Evolutionary conservation across 805 yeast species (phyloP).

Genomic region (Pichia kluyveri): DNA sequence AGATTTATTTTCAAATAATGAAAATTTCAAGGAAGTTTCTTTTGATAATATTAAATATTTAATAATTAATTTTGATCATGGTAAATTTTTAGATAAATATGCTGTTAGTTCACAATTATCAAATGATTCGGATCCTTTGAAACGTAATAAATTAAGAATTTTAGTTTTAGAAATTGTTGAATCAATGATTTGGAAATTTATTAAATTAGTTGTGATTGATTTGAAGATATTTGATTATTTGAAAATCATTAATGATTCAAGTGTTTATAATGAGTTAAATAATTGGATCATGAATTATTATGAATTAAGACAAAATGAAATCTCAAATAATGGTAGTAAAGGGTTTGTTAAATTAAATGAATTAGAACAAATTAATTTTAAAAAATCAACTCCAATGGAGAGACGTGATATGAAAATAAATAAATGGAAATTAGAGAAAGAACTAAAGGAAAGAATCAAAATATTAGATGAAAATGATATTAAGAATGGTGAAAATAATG

Average conservation of each 20-base stretch:
- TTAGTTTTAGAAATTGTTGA: conserved; percentile 9
- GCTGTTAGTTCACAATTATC: conserved; percentile 10
- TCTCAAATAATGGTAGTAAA: conserved; percentile 3
- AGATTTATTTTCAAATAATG: conserved; percentile 9
- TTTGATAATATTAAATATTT: conserved; percentile 2
- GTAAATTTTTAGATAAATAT: conserved; percentile 9
- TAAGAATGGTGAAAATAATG: background rate
- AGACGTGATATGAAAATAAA: conserved; percentile 68
- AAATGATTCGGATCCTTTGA: background rate
- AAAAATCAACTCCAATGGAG: conserved; percentile 28
- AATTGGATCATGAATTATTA: conserved; percentile 9
- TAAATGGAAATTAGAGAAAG: conserved; percentile 52
- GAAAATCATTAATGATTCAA: background rate
- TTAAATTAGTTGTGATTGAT: conserved; percentile 1
- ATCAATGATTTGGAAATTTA: conserved; percentile 5
- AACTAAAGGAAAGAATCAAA: conserved; percentile 35
- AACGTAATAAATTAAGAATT: conserved; percentile 9
- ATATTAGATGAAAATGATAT: conserved; percentile 28
- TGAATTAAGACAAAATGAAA: conserved; percentile 4
- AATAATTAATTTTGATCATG: conserved; percentile 4
- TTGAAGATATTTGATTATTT: conserved; percentile 1
- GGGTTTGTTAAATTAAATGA: conserved; percentile 7
- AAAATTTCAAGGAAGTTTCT: conserved; percentile 7
- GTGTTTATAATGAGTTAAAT: conserved; percentile 1
- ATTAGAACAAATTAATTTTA: conserved; percentile 2